Percentiles rank a stretch among this genome's conserved stretches.
Conservation (phyloP, 1,139 yeast species). For the Suhomyces coccinellae region DNA sequence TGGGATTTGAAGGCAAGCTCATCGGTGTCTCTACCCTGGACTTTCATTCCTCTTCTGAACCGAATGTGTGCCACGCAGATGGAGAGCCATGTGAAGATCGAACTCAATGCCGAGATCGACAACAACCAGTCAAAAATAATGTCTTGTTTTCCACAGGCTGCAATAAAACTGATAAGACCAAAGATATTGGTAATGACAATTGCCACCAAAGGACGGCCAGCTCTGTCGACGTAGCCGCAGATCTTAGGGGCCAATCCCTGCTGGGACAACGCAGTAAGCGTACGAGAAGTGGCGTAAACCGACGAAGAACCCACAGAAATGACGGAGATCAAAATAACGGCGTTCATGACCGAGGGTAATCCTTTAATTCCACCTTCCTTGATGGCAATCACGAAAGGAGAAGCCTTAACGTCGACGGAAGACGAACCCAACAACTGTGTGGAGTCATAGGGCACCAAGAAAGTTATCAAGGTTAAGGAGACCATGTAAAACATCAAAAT, state of each 20-base stretch:
- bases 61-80: slow-evolving; percentile 39
- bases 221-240: slow-evolving; percentile 28
- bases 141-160: slow-evolving; percentile 35
- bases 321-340: slow-evolving; percentile 68
- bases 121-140: slow-evolving; percentile 40
- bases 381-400: slow-evolving; percentile 60
- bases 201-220: slow-evolving; percentile 34
- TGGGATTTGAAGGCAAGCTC: slow-evolving; percentile 58
- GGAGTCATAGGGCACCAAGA: slow-evolving; percentile 37
- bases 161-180: slow-evolving; percentile 31
- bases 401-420: slow-evolving; percentile 50
- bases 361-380: slow-evolving; percentile 56
- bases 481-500: slow-evolving; percentile 36
- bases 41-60: slow-evolving; percentile 35
- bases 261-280: slow-evolving; percentile 26
- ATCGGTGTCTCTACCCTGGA: slow-evolving; percentile 41
- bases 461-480: slow-evolving; percentile 32
- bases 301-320: slow-evolving; percentile 45
- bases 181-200: slow-evolving; percentile 30
- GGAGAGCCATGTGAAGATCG: slow-evolving; percentile 43
- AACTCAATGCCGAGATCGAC: slow-evolving; percentile 40
- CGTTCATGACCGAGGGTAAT: slow-evolving; percentile 70
- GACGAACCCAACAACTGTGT: slow-evolving; percentile 33
- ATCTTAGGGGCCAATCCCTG: slow-evolving; percentile 29
- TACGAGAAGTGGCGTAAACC: slow-evolving; percentile 30